phyloP scores from a whole-genome alignment of 495 filamentous ascomycete genomes.

The Parachaetomium inaequale region DNA sequence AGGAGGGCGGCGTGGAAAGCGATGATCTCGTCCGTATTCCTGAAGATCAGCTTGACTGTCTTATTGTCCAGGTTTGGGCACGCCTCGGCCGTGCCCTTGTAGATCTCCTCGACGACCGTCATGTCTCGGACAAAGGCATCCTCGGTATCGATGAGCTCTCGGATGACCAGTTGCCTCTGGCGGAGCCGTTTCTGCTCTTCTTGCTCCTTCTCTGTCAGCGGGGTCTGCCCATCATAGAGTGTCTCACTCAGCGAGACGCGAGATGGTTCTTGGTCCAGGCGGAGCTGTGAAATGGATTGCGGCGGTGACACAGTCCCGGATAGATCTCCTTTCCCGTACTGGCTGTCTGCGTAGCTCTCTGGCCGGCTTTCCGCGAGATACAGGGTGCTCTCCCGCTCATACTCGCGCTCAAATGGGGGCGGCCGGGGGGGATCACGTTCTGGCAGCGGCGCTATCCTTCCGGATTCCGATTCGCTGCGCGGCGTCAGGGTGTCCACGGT shows the following conservation, averaged over 20 bases:
- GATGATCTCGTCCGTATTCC: conserved; percentile 83
- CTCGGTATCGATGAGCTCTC: conserved; percentile 91
- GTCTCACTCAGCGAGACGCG: conserved; percentile 21
- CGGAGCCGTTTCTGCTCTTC: conserved; percentile 48
- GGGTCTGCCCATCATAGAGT: conserved; percentile 19
- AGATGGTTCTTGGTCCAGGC: conserved; percentile 33
- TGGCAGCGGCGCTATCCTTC: conserved; percentile 31
- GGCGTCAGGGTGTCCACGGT: conserved; percentile 35
- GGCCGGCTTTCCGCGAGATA: conserved; percentile 43
- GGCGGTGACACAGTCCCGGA: conserved; percentile 30
- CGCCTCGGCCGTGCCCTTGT: conserved; percentile 87
- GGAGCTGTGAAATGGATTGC: conserved; percentile 35
- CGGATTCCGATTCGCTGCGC: conserved; percentile 17
- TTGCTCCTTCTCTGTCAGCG: conserved; percentile 27
- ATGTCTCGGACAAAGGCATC: conserved; percentile 83
- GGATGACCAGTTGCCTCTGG: conserved; percentile 73
- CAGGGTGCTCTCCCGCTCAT: conserved; percentile 29
- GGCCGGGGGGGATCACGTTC: conserved; percentile 37
- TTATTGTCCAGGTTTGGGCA: conserved; percentile 73
- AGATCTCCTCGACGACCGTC: conserved; percentile 94
- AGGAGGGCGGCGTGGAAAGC: conserved; percentile 75
- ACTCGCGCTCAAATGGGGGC: conserved; percentile 19
- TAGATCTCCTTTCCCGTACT: conserved; percentile 36
- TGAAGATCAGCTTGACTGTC: conserved; percentile 83
- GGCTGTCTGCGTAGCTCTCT: conserved; percentile 39